These are phyloP conservation scores for Penicillium digitatum DNA, from an alignment of 2,329 filamentous ascomycete species.

Conservation along the genomic window DNA sequence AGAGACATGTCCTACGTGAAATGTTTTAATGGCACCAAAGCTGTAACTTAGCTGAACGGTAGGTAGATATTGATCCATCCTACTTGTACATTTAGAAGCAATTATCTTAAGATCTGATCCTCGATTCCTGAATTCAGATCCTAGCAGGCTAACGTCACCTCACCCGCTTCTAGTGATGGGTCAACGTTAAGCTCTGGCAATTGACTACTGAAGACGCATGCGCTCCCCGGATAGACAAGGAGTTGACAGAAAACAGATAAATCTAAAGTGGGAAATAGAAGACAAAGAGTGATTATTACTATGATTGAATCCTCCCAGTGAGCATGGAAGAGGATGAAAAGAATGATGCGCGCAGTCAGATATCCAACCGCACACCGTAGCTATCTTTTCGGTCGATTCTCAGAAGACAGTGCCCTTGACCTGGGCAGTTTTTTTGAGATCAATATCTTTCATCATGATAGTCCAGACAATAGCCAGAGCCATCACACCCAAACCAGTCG, in stretches of 20 bases:
- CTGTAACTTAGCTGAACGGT: too few species aligned
- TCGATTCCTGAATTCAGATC: too few species aligned
- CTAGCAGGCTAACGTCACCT: too few species aligned
- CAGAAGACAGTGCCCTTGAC: constrained; percentile 51
- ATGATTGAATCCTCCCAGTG: neutral
- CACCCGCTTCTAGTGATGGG: too few species aligned
- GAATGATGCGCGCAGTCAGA: too few species aligned
- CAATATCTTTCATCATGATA: constrained; percentile 49
- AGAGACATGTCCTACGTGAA: too few species aligned
- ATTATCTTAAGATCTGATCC: too few species aligned
- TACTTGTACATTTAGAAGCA: too few species aligned
- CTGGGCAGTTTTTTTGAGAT: constrained; percentile 48
- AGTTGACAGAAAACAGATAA: neutral
- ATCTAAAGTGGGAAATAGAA: neutral
- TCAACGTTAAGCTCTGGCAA: too few species aligned
- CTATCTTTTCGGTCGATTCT: neutral
- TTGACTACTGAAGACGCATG: neutral
- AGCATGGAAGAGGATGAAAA: neutral
- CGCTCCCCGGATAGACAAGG: neutral
- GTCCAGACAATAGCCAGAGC: constrained; percentile 42
- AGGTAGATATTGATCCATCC: too few species aligned
- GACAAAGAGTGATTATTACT: neutral
- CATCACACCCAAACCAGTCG: constrained; percentile 47
- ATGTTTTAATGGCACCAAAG: too few species aligned
- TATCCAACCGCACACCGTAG: neutral